phyloP scores from a whole-genome alignment of 306 rosid genomes.

The Glycine latifolia region DNA sequence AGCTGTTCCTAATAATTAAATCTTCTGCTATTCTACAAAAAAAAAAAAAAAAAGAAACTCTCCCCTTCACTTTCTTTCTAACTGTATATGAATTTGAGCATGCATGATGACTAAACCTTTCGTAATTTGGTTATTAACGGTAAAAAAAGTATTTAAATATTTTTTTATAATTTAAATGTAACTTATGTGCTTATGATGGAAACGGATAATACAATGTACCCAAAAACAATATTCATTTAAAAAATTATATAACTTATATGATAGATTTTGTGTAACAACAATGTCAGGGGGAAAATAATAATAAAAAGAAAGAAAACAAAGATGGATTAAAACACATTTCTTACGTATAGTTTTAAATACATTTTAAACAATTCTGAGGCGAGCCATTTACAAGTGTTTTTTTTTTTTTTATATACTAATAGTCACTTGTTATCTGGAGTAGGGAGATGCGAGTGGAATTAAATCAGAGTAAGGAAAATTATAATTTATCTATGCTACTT shows the following conservation, averaged over 20 bases:
- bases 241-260: no score
- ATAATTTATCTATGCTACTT: background rate
- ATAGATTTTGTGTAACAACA: no score
- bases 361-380: no score
- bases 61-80: background rate
- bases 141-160: background rate
- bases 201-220: background rate
- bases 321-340: no score
- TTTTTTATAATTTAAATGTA: background rate
- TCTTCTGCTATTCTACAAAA: background rate
- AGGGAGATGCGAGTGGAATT: background rate
- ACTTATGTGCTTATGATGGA: background rate
- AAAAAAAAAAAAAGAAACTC: no score
- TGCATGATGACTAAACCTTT: background rate
- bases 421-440: no score
- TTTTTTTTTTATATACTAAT: no score
- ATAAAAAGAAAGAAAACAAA: no score
- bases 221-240: background rate
- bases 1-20: background rate
- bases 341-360: no score
- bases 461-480: background rate
- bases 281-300: no score
- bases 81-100: background rate
- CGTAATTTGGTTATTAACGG: background rate
- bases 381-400: no score